Percentiles rank a stretch among this genome's conserved stretches.
Evolutionary conservation across 768 basidiomycete genomes (phyloP).

Genomic region (Pleurotus platypus): DNA sequence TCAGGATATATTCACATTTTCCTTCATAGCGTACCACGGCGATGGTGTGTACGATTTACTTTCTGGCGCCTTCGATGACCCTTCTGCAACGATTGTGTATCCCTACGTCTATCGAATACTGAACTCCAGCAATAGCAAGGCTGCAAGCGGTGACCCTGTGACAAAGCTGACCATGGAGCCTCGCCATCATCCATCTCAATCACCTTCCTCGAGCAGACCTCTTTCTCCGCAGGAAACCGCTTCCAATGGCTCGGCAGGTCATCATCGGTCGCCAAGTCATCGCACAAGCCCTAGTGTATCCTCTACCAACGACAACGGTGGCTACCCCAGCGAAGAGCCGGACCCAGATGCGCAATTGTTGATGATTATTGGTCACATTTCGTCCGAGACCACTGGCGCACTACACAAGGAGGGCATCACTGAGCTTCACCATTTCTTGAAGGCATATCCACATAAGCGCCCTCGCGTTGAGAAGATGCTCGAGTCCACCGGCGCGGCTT

Average conservation of each 20-base stretch:
- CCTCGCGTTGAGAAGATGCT: slow-evolving; percentile 83
- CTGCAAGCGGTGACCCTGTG: slow-evolving; percentile 32
- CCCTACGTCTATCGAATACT: slow-evolving; percentile 92
- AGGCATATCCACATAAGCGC: slow-evolving; percentile 83
- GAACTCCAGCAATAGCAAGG: slow-evolving; percentile 54
- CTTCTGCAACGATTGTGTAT: slow-evolving; percentile 96
- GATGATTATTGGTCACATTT: slow-evolving; percentile 82
- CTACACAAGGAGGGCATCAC: slow-evolving; percentile 94
- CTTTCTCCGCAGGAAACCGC: slow-evolving; percentile 66
- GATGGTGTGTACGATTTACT: slow-evolving; percentile 91
- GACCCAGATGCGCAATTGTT: slow-evolving; percentile 85
- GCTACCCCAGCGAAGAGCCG: slow-evolving; percentile 67
- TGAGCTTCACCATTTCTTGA: slow-evolving; percentile 90
- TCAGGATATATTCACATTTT: slow-evolving; percentile 10
- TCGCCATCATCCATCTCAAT: slow-evolving; percentile 42
- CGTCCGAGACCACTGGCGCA: slow-evolving; percentile 84
- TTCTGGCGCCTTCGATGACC: slow-evolving; percentile 87
- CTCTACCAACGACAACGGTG: slow-evolving; percentile 54
- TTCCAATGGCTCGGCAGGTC: slow-evolving; percentile 44
- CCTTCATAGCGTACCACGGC: slow-evolving; percentile 65
- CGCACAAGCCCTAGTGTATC: slow-evolving; percentile 67
- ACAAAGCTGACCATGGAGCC: slow-evolving; percentile 32
- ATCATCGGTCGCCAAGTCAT: slow-evolving; percentile 55
- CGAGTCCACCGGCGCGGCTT: slow-evolving; percentile 84
- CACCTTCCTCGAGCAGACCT: slow-evolving; percentile 64